phyloP scores from a whole-genome alignment of 2,329 filamentous ascomycete species.

The Penicillium sp. region DNA sequence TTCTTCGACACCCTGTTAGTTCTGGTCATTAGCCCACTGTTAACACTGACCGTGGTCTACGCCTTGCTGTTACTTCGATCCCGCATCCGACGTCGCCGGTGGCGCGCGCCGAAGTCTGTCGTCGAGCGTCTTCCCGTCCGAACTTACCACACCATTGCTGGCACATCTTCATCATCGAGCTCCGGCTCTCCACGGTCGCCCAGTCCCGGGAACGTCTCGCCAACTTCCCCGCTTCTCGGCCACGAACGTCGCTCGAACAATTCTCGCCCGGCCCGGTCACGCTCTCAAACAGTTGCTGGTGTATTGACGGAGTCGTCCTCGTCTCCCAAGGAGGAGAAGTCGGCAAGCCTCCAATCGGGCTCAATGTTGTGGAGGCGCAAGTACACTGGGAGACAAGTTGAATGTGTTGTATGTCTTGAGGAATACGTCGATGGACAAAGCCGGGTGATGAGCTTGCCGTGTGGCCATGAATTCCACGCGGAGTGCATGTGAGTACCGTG shows the following conservation, averaged over 20 bases:
- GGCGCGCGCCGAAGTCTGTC: constrained; percentile 96
- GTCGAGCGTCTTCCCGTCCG: constrained; percentile 93
- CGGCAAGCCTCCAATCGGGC: constrained; percentile 26
- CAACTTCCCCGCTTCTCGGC: constrained; percentile 74
- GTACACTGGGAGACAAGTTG: constrained; percentile 69
- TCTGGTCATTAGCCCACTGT: constrained; percentile 88
- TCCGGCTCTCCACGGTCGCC: constrained; percentile 60
- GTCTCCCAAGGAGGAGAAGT: constrained; percentile 50
- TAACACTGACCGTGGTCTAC: constrained; percentile 92
- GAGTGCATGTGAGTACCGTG: constrained; percentile 87
- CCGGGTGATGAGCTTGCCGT: constrained; percentile 93
- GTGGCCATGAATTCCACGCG: constrained; percentile 95
- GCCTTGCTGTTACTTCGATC: constrained; percentile 83
- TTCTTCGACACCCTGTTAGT: constrained; percentile 98
- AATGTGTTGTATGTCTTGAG: constrained; percentile 95
- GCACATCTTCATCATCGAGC: constrained; percentile 59
- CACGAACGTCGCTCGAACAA: constrained; percentile 34
- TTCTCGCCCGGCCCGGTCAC: constrained; percentile 35
- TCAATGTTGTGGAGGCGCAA: constrained; percentile 53
- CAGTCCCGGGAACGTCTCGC: constrained; percentile 66
- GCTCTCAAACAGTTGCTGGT: constrained; percentile 42
- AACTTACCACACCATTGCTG: constrained; percentile 84
- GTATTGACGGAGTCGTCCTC: constrained; percentile 26
- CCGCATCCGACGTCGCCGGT: constrained; percentile 82
- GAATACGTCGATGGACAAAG: constrained; percentile 95